Percentiles rank a stretch among this genome's conserved stretches.
These are phyloP conservation scores for Monosporascus sp. DNA, from an alignment of 2,329 filamentous ascomycete species.

Conservation along the genomic window DNA sequence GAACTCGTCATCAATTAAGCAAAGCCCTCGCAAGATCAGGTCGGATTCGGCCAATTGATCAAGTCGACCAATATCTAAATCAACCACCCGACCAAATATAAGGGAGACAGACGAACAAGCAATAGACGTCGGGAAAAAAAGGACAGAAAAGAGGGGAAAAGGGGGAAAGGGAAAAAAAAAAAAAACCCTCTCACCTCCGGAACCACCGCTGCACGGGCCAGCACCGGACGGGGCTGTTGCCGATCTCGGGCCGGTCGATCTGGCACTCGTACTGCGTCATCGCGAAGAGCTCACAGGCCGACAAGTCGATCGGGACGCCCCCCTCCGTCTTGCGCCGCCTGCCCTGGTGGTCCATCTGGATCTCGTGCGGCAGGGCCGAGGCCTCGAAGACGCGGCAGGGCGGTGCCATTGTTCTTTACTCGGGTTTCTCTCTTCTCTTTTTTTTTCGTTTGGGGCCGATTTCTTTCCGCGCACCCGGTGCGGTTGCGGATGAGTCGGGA, in stretches of 20 bases:
- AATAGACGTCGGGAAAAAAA: not conserved
- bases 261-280: constrained; percentile 58
- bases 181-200: constrained; percentile 52
- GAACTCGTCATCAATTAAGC: too few species aligned
- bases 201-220: constrained; percentile 55
- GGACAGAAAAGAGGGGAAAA: constrained; percentile 2
- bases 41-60: not conserved
- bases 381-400: constrained; percentile 51
- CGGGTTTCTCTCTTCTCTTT: not conserved
- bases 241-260: constrained; percentile 41
- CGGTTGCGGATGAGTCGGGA: not conserved
- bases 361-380: constrained; percentile 40
- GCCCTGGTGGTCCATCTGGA: constrained; percentile 45
- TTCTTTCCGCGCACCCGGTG: not conserved
- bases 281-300: constrained; percentile 49
- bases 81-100: not conserved
- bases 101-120: too few species aligned
- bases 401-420: constrained; percentile 46
- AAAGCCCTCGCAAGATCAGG: too few species aligned
- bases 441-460: not conserved
- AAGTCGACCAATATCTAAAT: not conserved
- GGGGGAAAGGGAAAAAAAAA: constrained; percentile 1
- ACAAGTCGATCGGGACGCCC: constrained; percentile 42
- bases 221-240: constrained; percentile 46
- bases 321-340: constrained; percentile 46